Base-by-base conservation (phyloP, 805 yeast species). In the Pichia kluyveri region DNA sequence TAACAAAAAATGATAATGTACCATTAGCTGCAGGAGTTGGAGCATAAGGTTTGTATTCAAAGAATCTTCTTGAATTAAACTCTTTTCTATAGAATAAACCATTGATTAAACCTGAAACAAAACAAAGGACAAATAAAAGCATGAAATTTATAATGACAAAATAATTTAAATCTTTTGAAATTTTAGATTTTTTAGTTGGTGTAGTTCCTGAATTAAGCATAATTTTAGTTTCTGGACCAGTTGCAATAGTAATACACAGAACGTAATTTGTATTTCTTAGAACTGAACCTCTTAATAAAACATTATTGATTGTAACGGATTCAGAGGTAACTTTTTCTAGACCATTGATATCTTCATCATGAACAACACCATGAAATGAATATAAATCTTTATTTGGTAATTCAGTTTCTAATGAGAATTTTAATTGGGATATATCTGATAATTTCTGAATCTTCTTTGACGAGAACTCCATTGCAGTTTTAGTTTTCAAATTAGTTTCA, bases 171-270 rank as follows among this genome's bases (percentile, higher is more conserved):
- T 82, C 83, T 38, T 77, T 69, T 1, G 86, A 72, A 45, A 85
- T 78, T 55, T 78, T 72, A 10, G 86, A 79, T 42, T 77, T 73
- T 61, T 85, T 85, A 2, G 83, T 78, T 9, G 95, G 95, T 0
- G 93, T 84, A 28, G 76, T 72, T 44, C 93, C 93, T 3, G 90
- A 73, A 60, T 86, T 85, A 52, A 86, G 66, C 82, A 85, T 81
- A 50, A 86, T 82, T 63, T 85, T 86, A 11, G 89, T 73, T 57
- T 85, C 91, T 37, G 65, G 61, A 47, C 95, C 95, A 3, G 95
- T 85, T 60, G 82, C 83, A n/a, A 82, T 72, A 6, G 82, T 90
- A 27, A 80, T 61, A 27, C 91, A 88, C 47, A 86, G 70, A 3
- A 72, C 84, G 89, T 90, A 85, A 53, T 78, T 77, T 3, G 91